Percentiles rank a stretch among this genome's conserved stretches.
Evolutionary conservation across 1,284 basidiomycete genomes (phyloP).

Genomic region (Trametes polyzona): DNA sequence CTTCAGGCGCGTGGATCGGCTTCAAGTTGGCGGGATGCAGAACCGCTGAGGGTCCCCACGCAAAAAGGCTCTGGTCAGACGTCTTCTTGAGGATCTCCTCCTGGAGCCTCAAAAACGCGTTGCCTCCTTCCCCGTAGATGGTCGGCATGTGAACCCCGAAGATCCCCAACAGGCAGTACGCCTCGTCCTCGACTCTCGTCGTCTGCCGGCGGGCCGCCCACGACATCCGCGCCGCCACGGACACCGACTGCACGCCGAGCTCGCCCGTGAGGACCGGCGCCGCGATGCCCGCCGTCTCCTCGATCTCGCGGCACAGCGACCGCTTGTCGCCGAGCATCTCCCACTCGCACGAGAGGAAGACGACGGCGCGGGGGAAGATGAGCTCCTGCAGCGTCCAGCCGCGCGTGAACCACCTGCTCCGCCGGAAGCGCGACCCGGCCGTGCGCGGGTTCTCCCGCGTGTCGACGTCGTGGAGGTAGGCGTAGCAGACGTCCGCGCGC

Average conservation of each 20-base stretch:
- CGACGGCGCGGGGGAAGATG: neutral
- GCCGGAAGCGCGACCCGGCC: neutral
- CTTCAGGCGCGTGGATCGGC: too few species aligned
- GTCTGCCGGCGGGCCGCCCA: conserved; percentile 16
- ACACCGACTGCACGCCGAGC: conserved; percentile 2
- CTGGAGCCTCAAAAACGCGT: conserved; percentile 15
- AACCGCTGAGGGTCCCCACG: conserved; percentile 15
- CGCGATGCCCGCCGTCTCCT: neutral
- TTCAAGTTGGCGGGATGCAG: neutral
- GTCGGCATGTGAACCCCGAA: conserved; percentile 16
- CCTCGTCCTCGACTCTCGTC: conserved; percentile 16
- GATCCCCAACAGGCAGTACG: conserved; percentile 20
- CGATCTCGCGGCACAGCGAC: neutral
- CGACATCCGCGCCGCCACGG: conserved; percentile 15
- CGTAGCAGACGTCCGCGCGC: conserved; percentile 3
- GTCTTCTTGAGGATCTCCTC: conserved; percentile 13
- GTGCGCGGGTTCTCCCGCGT: neutral
- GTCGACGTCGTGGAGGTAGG: conserved; percentile 2
- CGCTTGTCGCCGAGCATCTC: neutral
- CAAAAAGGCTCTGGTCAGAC: conserved; percentile 10
- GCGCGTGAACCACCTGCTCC: too few species aligned
- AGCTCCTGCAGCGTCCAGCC: too few species aligned
- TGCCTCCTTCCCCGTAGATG: conserved; percentile 15
- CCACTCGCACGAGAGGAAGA: conserved; percentile 3
- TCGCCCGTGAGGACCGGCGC: neutral